Base-by-base conservation (phyloP, 2,329 filamentous ascomycete species). In the Fusarium coicis region DNA sequence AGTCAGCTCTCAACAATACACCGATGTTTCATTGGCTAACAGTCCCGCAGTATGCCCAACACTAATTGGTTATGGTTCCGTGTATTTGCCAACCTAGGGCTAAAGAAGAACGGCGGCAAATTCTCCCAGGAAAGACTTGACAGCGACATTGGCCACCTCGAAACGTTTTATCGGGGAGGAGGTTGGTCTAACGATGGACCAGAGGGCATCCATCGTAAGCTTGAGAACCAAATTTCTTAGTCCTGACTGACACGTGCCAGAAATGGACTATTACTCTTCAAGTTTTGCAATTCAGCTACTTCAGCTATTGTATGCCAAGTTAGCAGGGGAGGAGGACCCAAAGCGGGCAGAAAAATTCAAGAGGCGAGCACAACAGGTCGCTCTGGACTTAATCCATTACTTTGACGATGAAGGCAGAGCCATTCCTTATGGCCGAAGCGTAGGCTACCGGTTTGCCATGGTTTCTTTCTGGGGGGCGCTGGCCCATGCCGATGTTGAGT, bases 241-340 rank as follows among this genome's bases (percentile, higher is more conserved):
- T 26, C 21, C 39, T 34, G 28, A 30, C 72, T 77, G 23, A 74
- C 44, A 40, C n/a, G 14, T 10, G 30, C 32, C 50, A 88, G 86
- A 95, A 81, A 94, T 95, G 90, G 93, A 95, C 80, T 95, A 95
- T 78, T 96, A 95, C 81, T 94, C 92, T 2, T 93, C 92, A 15
- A 93, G 91, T 65, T 95, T 95, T 79, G 93, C 93, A 3, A 96
- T 95, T 63, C 93, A 95, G 74, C 93, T 93, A 75, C 83, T 95
- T 9, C 93, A 96, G 79, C 87, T 96, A 1, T 84, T 95, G 1
- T 96, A 95, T 73, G 89, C 92, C 37, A 93, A 93, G 72, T 82
- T 95, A 4, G 92, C 91, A 4, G 90, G 87, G 2, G 87, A 92
- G 4, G 86, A 90, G 15, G 93, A 95, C 74, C 89, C 89, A 0